phyloP scores from a whole-genome alignment of 2,329 filamentous ascomycete species.

The Fusarium torulosum region DNA sequence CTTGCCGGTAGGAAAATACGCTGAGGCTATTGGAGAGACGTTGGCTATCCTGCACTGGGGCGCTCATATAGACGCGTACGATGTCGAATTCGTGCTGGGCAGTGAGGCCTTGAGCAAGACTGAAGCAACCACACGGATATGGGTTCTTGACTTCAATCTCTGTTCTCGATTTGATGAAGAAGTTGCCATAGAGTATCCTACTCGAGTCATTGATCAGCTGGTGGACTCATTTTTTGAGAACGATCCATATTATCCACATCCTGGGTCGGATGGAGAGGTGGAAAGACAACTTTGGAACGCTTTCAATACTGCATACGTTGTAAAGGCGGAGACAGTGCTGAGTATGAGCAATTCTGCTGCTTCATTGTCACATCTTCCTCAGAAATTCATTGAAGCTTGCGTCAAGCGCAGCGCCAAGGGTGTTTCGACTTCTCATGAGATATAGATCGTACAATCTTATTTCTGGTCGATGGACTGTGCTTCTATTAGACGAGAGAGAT shows the following conservation, averaged over 20 bases:
- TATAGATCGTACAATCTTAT: neutral
- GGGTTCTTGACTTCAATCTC: constrained; percentile 56
- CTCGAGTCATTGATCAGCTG: constrained; percentile 57
- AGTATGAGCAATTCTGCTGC: too few species aligned
- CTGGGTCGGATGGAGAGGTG: constrained; percentile 27
- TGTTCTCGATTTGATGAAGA: constrained; percentile 47
- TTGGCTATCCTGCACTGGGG: constrained; percentile 65
- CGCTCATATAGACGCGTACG: constrained; percentile 62
- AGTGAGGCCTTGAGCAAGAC: neutral
- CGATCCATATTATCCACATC: constrained; percentile 65
- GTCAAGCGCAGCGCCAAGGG: neutral
- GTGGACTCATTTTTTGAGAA: constrained; percentile 59
- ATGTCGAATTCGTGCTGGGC: constrained; percentile 63
- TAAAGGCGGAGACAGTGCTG: neutral
- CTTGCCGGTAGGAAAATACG: constrained; percentile 54
- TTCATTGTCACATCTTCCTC: neutral
- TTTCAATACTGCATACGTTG: constrained; percentile 30
- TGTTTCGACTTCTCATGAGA: neutral
- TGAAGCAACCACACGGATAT: neutral
- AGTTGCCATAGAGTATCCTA: neutral
- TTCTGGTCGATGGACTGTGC: neutral
- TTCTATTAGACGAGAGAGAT: too few species aligned
- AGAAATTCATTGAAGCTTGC: neutral
- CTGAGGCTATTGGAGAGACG: constrained; percentile 60
- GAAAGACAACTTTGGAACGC: constrained; percentile 43